Conservation (phyloP, 208 protist species). For the Crithidia sp. region DNA sequence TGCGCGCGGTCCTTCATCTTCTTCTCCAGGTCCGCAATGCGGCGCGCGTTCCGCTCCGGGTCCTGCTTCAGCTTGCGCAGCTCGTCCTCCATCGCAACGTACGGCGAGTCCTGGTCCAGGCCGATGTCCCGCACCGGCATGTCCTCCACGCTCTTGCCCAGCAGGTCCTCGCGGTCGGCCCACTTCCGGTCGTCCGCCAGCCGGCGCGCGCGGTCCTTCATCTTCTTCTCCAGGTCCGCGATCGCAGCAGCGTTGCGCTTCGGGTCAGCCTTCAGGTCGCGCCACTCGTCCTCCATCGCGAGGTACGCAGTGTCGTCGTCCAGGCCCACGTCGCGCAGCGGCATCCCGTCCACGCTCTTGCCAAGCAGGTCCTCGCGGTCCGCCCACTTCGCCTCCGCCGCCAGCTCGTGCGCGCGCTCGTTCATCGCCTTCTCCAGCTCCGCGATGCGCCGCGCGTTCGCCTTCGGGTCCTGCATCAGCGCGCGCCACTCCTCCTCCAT, state of each 20-base stretch:
- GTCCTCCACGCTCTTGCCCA: no score
- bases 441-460: conserved; percentile 29
- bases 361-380: conserved; percentile 48
- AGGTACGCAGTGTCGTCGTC: conserved; percentile 49
- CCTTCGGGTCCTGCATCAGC: conserved; percentile 41
- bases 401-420: conserved; percentile 52
- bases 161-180: conserved; percentile 15
- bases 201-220: conserved; percentile 33
- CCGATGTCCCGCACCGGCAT: no score
- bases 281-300: conserved; percentile 40
- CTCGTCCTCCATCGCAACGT: no score
- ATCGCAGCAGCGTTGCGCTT: conserved; percentile 29
- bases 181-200: conserved; percentile 49
- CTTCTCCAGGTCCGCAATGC: conserved; percentile 57
- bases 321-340: conserved; percentile 38
- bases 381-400: conserved; percentile 35
- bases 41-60: conserved; percentile 37
- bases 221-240: conserved; percentile 36
- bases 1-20: conserved; percentile 59
- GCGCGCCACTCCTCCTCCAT: conserved; percentile 43
- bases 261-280: conserved; percentile 40
- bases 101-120: no score
- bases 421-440: conserved; percentile 31
- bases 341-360: conserved; percentile 48
- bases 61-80: conserved; percentile 51